A percentile compares a stretch with the other conserved stretches of the same genome.
Evolutionary conservation across 2,329 filamentous ascomycete species (phyloP).

Genomic region (Colletotrichum tofieldiae): DNA sequence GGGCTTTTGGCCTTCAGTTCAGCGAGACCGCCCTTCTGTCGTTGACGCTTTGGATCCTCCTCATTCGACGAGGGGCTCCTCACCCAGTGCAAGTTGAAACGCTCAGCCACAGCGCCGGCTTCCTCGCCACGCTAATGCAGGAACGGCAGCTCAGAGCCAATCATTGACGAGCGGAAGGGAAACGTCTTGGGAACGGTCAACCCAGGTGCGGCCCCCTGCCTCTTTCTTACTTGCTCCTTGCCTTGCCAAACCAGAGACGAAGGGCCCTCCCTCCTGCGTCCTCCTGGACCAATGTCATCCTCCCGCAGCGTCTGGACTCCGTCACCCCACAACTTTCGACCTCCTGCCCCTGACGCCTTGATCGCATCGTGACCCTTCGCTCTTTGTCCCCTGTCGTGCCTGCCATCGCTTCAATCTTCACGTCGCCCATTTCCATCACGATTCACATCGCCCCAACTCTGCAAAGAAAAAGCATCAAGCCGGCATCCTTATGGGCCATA

Average conservation of each 20-base stretch:
- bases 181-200: conserved; percentile 35
- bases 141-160: conserved; percentile 35
- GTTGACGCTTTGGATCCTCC: neutral
- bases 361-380: neutral
- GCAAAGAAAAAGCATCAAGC: conserved; percentile 14
- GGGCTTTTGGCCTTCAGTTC: neutral
- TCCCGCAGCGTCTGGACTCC: neutral
- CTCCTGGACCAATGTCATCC: neutral
- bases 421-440: conserved; percentile 1
- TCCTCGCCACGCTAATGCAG: conserved; percentile 40
- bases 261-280: neutral
- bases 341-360: conserved; percentile 4
- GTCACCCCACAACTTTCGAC: conserved; percentile 32
- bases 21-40: neutral
- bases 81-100: conserved; percentile 42
- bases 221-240: neutral
- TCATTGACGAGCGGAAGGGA: conserved; percentile 12
- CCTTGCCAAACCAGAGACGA: neutral
- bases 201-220: neutral
- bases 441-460: conserved; percentile 1
- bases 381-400: neutral
- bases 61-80: conserved; percentile 18
- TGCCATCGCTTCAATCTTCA: conserved; percentile 9
- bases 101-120: conserved; percentile 42
- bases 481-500: conserved; percentile 12